A percentile compares a stretch with the other conserved stretches of the same genome.
Conservation (phyloP, 345 rosid species). For the Aegle marmelos region DNA sequence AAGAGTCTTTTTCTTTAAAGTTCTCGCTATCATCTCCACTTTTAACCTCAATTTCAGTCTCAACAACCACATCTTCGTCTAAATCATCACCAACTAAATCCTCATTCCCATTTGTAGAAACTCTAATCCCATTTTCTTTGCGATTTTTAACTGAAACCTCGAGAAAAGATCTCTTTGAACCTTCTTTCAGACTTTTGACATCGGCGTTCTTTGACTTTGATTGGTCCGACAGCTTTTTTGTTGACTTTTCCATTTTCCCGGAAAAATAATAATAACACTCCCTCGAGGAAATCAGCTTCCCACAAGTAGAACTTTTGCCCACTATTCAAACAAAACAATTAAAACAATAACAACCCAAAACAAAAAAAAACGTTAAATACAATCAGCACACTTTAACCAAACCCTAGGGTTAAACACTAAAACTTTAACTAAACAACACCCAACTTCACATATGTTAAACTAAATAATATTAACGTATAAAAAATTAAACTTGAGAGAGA, state of each 20-base stretch:
- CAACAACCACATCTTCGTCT: slow-evolving; percentile 14
- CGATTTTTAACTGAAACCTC: slow-evolving; percentile 4
- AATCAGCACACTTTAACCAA: not conserved
- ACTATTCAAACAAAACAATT: not conserved
- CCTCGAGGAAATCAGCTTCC: slow-evolving; percentile 21
- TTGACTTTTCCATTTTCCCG: slow-evolving; percentile 26
- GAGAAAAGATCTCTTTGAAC: not conserved
- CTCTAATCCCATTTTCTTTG: slow-evolving; percentile 41
- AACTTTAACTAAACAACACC: not conserved
- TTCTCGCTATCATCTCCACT: slow-evolving; percentile 19
- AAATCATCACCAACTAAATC: slow-evolving; percentile 8
- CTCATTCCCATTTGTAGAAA: slow-evolving; percentile 38
- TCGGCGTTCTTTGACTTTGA: slow-evolving; percentile 17
- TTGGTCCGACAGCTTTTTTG: slow-evolving; percentile 14
- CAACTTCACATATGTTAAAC: slow-evolving; percentile 1
- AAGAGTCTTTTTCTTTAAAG: slow-evolving; percentile 59
- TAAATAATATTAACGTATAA: not conserved
- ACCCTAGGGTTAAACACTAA: not conserved
- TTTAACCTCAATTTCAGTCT: slow-evolving; percentile 11
- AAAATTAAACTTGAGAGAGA: not conserved
- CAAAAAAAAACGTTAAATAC: not conserved
- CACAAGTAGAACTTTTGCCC: not conserved
- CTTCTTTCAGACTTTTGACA: slow-evolving; percentile 18
- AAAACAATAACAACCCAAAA: not conserved
- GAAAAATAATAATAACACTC: not conserved